Conservation (phyloP, 805 yeast species). For the Saitoella complicata region DNA sequence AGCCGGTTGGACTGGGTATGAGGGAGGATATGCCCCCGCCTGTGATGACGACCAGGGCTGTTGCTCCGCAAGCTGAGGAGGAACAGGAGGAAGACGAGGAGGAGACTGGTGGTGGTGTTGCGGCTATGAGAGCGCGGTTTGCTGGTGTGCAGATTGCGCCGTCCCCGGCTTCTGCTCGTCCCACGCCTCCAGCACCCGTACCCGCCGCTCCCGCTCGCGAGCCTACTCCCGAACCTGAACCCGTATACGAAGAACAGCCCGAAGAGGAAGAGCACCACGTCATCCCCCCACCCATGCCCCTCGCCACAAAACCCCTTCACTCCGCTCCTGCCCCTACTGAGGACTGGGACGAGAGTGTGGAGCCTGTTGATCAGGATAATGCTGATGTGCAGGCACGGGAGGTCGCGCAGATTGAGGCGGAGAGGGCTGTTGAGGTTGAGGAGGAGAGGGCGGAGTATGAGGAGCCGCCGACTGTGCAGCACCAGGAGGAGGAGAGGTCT, state of each 20-base stretch:
- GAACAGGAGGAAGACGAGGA: constrained; percentile 1
- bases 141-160: neutral
- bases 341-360: too few relatives aligned
- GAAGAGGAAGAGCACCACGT: neutral
- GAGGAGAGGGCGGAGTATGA: too few relatives aligned
- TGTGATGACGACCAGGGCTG: neutral
- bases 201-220: constrained; percentile 4
- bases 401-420: too few relatives aligned
- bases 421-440: too few relatives aligned
- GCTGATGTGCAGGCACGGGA: too few relatives aligned
- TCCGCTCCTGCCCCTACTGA: constrained; percentile 4
- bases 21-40: neutral
- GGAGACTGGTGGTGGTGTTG: constrained; percentile 2
- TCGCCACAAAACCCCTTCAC: constrained; percentile 2
- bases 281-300: neutral
- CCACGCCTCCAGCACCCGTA: constrained; percentile 1
- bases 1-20: neutral
- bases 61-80: constrained; percentile 4
- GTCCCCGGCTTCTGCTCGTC: too few relatives aligned
- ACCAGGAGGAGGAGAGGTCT: neutral
- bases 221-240: constrained; percentile 8
- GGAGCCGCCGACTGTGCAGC: neutral
- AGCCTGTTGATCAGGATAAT: too few relatives aligned
- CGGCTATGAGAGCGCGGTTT: constrained; percentile 3
- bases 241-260: constrained; percentile 7